phyloP scores from a whole-genome alignment of 345 rosid genomes.

The Citrus unshiu region DNA sequence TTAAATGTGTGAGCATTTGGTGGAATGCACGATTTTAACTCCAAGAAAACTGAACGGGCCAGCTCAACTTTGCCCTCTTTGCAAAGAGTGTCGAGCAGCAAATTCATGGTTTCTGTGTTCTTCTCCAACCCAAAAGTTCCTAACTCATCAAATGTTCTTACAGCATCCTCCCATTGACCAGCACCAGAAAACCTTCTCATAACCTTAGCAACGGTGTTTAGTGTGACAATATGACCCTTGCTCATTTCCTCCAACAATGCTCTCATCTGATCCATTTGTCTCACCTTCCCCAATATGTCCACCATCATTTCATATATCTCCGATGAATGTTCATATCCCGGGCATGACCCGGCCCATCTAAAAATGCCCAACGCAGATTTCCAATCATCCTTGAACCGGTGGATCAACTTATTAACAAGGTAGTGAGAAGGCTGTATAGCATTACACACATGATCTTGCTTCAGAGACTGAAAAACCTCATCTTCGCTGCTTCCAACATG shows the following conservation, averaged over 20 bases:
- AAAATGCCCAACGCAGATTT: constrained; percentile 68
- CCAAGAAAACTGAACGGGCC: constrained; percentile 55
- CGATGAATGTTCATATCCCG: constrained; percentile 35
- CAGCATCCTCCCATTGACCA: constrained; percentile 82
- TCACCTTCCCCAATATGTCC: constrained; percentile 70
- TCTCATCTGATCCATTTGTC: constrained; percentile 65
- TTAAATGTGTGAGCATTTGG: constrained; percentile 73
- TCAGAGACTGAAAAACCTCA: constrained; percentile 46
- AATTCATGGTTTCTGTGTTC: constrained; percentile 71
- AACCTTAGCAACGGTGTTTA: constrained; percentile 54
- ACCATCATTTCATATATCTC: constrained; percentile 53
- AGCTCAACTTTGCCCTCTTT: constrained; percentile 68
- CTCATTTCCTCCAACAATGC: constrained; percentile 58
- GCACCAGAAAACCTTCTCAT: constrained; percentile 84
- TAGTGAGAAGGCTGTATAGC: constrained; percentile 35
- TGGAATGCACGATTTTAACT: constrained; percentile 53
- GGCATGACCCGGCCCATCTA: constrained; percentile 60
- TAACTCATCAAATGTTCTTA: constrained; percentile 53
- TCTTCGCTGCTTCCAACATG: constrained; percentile 37
- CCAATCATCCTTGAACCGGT: constrained; percentile 78
- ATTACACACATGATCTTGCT: constrained; percentile 33
- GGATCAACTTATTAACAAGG: constrained; percentile 50
- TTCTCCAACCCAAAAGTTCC: constrained; percentile 57
- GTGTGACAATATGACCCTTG: constrained; percentile 36
- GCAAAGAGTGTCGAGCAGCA: constrained; percentile 76